Evolutionary conservation across 352 stramenopile genomes (phyloP).

Genomic region (Pythium phragmitis): DNA sequence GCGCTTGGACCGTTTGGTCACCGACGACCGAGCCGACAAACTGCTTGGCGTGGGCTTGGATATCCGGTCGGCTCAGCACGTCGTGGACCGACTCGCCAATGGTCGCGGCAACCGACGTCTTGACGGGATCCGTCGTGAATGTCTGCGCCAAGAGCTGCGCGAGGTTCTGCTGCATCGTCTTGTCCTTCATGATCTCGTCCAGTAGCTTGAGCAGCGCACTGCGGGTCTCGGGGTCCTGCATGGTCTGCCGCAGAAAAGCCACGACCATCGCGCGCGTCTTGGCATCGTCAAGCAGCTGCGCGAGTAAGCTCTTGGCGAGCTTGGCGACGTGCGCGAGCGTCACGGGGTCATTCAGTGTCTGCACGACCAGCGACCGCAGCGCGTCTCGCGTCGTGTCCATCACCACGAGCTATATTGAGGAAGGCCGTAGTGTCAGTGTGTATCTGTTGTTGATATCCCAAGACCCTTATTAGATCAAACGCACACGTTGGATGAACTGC

Average conservation of each 20-base stretch:
- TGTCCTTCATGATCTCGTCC: slow-evolving; percentile 63
- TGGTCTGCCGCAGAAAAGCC: slow-evolving; percentile 44
- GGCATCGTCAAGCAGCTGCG: slow-evolving; percentile 51
- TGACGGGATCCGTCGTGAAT: slow-evolving; percentile 66
- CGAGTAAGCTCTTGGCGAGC: slow-evolving; percentile 48
- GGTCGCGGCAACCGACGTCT: slow-evolving; percentile 55
- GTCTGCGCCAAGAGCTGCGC: slow-evolving; percentile 63
- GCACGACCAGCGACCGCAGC: slow-evolving; percentile 45
- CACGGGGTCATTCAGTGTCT: slow-evolving; percentile 61
- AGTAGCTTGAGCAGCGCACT: slow-evolving; percentile 53
- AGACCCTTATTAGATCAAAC: not conserved
- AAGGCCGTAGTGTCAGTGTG: not conserved
- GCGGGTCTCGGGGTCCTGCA: slow-evolving; percentile 49
- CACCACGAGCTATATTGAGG: slow-evolving; percentile 49
- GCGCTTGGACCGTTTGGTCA: slow-evolving; percentile 77
- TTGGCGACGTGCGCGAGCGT: slow-evolving; percentile 51
- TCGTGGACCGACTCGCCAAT: slow-evolving; percentile 72
- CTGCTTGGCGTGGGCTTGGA: slow-evolving; percentile 82
- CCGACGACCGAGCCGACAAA: slow-evolving; percentile 79
- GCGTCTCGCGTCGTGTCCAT: slow-evolving; percentile 66
- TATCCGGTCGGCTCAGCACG: slow-evolving; percentile 67
- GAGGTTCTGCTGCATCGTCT: slow-evolving; percentile 48
- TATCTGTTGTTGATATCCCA: not conserved
- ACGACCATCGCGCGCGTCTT: slow-evolving; percentile 58
- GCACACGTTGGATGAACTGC: slow-evolving; percentile 69